Conservation (phyloP, 345 rosid genomes). For the Moricandia arvensis region DNA sequence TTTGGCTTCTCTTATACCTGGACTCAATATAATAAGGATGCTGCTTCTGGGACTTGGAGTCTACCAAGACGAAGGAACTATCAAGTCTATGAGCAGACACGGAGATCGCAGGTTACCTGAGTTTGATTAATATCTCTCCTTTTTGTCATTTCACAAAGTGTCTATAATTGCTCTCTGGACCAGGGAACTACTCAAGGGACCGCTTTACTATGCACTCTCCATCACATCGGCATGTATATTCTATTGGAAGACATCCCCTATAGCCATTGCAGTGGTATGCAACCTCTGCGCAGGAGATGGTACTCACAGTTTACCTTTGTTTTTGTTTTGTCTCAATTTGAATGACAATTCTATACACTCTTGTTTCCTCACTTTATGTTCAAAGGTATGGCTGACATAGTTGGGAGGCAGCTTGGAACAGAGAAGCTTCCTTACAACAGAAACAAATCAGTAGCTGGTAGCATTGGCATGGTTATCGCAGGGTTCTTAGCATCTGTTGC, state of each 20-base stretch:
- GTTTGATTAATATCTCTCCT: neutral
- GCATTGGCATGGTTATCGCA: slow-evolving; percentile 68
- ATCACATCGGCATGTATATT: slow-evolving; percentile 56
- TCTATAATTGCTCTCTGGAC: slow-evolving; percentile 27
- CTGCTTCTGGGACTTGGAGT: slow-evolving; percentile 77
- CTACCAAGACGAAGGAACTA: slow-evolving; percentile 76
- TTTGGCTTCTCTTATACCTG: slow-evolving; percentile 68
- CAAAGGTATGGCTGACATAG: slow-evolving; percentile 80
- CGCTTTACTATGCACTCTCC: slow-evolving; percentile 67
- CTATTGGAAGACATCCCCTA: slow-evolving; percentile 84
- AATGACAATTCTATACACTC: too few relatives aligned
- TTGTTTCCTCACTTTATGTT: neutral
- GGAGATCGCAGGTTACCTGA: slow-evolving; percentile 65
- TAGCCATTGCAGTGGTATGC: slow-evolving; percentile 73
- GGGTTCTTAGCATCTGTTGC: slow-evolving; percentile 74
- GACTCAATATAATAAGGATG: slow-evolving; percentile 66
- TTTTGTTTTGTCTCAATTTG: slow-evolving; percentile 4
- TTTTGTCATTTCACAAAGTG: slow-evolving; percentile 30
- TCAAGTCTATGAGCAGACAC: slow-evolving; percentile 93
- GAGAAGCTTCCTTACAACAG: slow-evolving; percentile 77
- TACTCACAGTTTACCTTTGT: slow-evolving; percentile 33
- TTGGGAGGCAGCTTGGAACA: slow-evolving; percentile 73
- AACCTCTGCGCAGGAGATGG: slow-evolving; percentile 99
- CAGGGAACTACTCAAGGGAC: slow-evolving; percentile 97
- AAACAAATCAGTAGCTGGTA: slow-evolving; percentile 79